Conservation (phyloP, 176 grass and related monocot species). For the Dendrocalamus sinicus region DNA sequence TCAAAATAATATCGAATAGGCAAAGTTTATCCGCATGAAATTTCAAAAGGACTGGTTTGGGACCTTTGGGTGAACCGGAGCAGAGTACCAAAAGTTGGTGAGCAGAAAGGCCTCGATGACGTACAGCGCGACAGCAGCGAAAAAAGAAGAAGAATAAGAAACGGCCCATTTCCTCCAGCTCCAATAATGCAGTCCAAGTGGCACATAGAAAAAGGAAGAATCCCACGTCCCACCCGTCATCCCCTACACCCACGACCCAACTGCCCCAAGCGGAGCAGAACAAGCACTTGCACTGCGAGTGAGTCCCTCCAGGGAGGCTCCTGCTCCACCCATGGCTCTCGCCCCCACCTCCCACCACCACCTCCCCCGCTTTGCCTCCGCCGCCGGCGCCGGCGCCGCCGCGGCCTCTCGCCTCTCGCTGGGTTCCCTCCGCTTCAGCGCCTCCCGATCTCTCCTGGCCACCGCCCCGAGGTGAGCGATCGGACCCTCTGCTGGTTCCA, state of each 20-base stretch:
- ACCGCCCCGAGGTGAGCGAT: conserved; percentile 41
- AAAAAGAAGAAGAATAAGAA: too few relatives aligned
- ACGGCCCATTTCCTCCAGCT: not conserved
- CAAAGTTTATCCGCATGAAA: too few relatives aligned
- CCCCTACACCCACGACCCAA: not conserved
- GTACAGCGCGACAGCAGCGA: too few relatives aligned
- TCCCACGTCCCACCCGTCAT: not conserved
- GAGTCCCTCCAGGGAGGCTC: not conserved
- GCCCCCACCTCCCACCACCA: conserved; percentile 29
- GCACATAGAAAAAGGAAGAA: not conserved
- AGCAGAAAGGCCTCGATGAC: too few relatives aligned
- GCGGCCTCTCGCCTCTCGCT: not conserved
- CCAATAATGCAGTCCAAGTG: conserved; percentile 24
- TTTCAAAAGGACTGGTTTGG: too few relatives aligned
- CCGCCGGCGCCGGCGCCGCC: not conserved
- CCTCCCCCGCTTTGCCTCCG: not conserved
- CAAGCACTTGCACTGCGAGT: not conserved
- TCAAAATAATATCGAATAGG: too few relatives aligned
- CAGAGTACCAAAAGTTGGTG: too few relatives aligned
- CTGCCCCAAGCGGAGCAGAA: not conserved
- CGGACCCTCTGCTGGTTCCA: not conserved
- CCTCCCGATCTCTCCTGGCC: not conserved
- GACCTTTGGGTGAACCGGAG: too few relatives aligned
- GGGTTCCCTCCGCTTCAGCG: not conserved
- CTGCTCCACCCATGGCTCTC: conserved; percentile 45